A percentile compares a stretch with the other conserved stretches of the same genome.
Evolutionary conservation across 139 green algal genomes (phyloP).

Genomic region (Picochlorum sp.): DNA sequence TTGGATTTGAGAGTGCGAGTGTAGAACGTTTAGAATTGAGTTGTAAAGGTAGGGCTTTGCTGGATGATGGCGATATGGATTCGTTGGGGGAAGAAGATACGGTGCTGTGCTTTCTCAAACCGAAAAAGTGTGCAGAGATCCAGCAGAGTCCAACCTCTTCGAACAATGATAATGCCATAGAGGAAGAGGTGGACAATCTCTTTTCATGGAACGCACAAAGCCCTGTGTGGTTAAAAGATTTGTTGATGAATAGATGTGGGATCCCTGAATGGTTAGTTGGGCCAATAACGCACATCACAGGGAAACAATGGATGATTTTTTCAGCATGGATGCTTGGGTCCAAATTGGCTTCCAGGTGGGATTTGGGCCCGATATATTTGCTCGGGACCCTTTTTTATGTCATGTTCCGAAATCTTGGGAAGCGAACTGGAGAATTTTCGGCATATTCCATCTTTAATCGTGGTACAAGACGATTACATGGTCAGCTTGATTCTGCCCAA

Average conservation of each 20-base stretch:
- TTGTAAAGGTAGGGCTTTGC: too few species aligned
- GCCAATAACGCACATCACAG: constrained; percentile 10
- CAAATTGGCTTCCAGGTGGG: constrained; percentile 13
- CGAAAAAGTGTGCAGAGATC: too few species aligned
- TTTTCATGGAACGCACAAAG: neutral
- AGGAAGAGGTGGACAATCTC: neutral
- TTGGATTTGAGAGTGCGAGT: too few species aligned
- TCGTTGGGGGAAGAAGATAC: too few species aligned
- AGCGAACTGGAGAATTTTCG: constrained; percentile 25
- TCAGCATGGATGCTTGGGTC: constrained; percentile 24
- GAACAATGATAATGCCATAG: neutral
- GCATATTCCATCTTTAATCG: constrained; percentile 51
- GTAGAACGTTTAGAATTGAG: too few species aligned
- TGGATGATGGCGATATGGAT: too few species aligned
- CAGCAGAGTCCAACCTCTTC: too few species aligned
- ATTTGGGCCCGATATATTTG: constrained; percentile 25
- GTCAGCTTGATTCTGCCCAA: constrained; percentile 40
- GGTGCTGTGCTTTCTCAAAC: too few species aligned
- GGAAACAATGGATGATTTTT: constrained; percentile 22
- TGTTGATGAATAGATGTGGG: neutral
- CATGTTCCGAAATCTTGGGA: constrained; percentile 45
- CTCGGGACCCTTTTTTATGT: constrained; percentile 21
- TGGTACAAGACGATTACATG: constrained; percentile 25
- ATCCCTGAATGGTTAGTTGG: constrained; percentile 30
- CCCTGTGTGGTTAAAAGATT: neutral